A percentile compares a stretch with the other conserved stretches of the same genome.
These are phyloP conservation scores for Toxoplasma gondii DNA, from an alignment of 169 alveolate genomes.

Conservation along the genomic window DNA sequence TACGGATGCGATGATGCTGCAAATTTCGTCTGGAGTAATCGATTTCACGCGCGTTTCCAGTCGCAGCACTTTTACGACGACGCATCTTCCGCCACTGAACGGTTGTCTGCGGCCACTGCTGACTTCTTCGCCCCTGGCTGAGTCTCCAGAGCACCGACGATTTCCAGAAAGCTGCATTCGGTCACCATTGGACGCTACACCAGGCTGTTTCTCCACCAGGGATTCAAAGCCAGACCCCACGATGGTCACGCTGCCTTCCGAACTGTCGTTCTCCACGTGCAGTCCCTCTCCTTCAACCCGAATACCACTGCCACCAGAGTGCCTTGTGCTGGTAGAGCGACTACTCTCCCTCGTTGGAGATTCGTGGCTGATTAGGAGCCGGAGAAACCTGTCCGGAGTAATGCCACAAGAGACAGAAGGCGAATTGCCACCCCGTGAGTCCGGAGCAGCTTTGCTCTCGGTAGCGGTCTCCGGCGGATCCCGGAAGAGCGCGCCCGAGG, in stretches of 20 bases:
- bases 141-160: neutral
- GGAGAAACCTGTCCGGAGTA: neutral
- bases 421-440: neutral
- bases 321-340: neutral
- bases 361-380: neutral
- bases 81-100: neutral
- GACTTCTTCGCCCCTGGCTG: neutral
- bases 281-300: neutral
- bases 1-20: slow-evolving; percentile 40
- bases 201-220: neutral
- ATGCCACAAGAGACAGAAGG: neutral
- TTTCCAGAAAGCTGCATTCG: neutral
- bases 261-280: neutral
- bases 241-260: neutral
- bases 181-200: too few species aligned
- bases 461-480: neutral
- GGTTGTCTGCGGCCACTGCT: neutral
- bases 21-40: slow-evolving; percentile 25
- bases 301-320: neutral
- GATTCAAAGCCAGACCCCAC: neutral
- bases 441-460: neutral
- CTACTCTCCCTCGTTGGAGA: neutral
- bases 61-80: neutral
- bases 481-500: neutral
- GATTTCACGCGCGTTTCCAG: slow-evolving; percentile 2